Evolutionary conservation across 495 filamentous ascomycete genomes (phyloP).

Genomic region (Penicillium tannophilum): DNA sequence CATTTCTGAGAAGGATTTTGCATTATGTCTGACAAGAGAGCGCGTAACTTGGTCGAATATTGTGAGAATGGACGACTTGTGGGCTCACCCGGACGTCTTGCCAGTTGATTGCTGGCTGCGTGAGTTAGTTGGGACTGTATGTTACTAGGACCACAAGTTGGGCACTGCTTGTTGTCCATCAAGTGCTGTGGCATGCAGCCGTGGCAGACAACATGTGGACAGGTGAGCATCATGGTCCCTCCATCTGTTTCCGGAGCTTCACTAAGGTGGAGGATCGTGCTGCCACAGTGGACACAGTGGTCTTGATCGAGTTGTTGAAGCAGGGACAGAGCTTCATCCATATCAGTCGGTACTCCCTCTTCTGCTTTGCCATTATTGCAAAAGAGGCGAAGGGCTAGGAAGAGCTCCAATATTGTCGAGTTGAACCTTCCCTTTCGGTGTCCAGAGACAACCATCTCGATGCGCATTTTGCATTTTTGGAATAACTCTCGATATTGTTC

Average conservation of each 20-base stretch:
- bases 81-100: background rate
- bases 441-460: conserved; percentile 8
- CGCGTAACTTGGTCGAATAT: conserved; percentile 4
- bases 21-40: conserved; percentile 5
- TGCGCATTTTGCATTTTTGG: conserved; percentile 2
- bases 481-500: background rate
- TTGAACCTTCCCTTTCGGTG: conserved; percentile 1
- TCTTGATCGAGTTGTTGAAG: conserved; percentile 3
- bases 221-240: background rate
- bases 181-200: background rate
- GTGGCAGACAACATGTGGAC: background rate
- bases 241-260: background rate
- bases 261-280: background rate
- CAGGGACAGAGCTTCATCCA: conserved; percentile 6
- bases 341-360: background rate
- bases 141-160: background rate
- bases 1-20: conserved; percentile 4
- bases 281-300: background rate
- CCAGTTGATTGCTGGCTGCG: background rate
- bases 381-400: conserved; percentile 2
- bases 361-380: conserved; percentile 9
- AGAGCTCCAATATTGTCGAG: conserved; percentile 3
- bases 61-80: background rate
- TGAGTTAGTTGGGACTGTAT: background rate
- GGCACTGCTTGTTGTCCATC: background rate